phyloP scores from a whole-genome alignment of 2,329 filamentous ascomycete genomes.

The Ophiostoma ulmi region DNA sequence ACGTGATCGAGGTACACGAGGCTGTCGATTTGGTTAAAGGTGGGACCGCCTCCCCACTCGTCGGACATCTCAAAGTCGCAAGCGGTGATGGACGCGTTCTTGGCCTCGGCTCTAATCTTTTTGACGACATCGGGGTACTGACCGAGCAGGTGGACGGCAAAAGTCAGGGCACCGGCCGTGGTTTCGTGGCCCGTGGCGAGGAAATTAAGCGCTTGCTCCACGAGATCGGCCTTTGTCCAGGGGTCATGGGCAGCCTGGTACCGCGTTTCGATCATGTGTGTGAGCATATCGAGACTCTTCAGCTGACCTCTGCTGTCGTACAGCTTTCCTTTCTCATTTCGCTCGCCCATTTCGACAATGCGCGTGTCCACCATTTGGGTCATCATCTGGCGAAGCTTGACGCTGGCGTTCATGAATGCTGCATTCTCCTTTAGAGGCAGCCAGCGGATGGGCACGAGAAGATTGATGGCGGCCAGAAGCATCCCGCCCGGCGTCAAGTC shows the following conservation, averaged over 20 bases:
- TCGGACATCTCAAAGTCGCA: neutral
- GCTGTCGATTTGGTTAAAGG: conserved; percentile 21
- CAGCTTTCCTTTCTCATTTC: neutral
- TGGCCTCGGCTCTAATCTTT: conserved; percentile 29
- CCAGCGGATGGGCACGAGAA: conserved; percentile 29
- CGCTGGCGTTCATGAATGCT: conserved; percentile 35
- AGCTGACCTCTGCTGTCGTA: neutral
- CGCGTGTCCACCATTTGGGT: conserved; percentile 31
- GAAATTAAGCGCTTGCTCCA: conserved; percentile 29
- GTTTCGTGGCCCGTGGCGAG: conserved; percentile 35
- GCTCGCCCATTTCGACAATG: neutral
- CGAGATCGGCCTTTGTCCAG: conserved; percentile 22
- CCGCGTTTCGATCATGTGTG: conserved; percentile 31
- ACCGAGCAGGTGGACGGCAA: conserved; percentile 34
- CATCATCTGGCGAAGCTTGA: conserved; percentile 35
- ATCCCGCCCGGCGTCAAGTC: conserved; percentile 28
- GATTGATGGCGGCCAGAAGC: conserved; percentile 21
- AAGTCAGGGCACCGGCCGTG: conserved; percentile 34
- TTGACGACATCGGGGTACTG: conserved; percentile 34
- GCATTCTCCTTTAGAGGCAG: conserved; percentile 39
- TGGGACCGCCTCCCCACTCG: neutral
- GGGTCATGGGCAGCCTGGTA: conserved; percentile 5
- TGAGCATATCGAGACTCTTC: conserved; percentile 28
- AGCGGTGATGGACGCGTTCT: neutral
- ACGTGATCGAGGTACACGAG: conserved; percentile 37